These are phyloP conservation scores for Phaseolus lunatus DNA, from an alignment of 306 rosid species.

Conservation along the genomic window DNA sequence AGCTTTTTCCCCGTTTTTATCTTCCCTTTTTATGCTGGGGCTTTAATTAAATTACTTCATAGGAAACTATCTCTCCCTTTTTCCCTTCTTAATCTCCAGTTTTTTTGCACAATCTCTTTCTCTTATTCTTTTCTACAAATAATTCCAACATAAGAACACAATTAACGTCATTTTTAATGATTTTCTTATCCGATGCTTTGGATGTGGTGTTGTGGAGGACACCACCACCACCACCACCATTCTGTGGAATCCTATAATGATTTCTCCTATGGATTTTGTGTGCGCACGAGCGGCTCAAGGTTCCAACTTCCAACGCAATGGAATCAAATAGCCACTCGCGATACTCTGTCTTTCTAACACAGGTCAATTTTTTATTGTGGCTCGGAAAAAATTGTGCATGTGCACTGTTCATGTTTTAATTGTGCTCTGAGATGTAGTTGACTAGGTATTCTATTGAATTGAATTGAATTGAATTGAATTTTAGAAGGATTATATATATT, in stretches of 20 bases:
- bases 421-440: neutral
- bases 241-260: neutral
- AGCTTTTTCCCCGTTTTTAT: slow-evolving; percentile 14
- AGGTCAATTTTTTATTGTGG: neutral
- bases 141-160: neutral
- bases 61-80: neutral
- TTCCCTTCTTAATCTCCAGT: neutral
- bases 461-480: neutral
- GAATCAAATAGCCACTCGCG: slow-evolving; percentile 10
- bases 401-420: neutral
- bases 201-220: neutral
- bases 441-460: too few species aligned
- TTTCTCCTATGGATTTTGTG: slow-evolving; percentile 9
- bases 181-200: too few species aligned
- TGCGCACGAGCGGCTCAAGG: slow-evolving; percentile 1
- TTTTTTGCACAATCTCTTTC: neutral
- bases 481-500: too few species aligned
- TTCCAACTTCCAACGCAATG: neutral
- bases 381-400: neutral
- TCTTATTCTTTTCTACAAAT: neutral
- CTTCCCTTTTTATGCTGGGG: neutral
- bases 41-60: slow-evolving; percentile 16
- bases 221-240: neutral
- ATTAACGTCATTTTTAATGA: neutral
- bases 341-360: neutral